phyloP scores from a whole-genome alignment of 2,329 filamentous ascomycete species.

The Colletotrichum sp. region DNA sequence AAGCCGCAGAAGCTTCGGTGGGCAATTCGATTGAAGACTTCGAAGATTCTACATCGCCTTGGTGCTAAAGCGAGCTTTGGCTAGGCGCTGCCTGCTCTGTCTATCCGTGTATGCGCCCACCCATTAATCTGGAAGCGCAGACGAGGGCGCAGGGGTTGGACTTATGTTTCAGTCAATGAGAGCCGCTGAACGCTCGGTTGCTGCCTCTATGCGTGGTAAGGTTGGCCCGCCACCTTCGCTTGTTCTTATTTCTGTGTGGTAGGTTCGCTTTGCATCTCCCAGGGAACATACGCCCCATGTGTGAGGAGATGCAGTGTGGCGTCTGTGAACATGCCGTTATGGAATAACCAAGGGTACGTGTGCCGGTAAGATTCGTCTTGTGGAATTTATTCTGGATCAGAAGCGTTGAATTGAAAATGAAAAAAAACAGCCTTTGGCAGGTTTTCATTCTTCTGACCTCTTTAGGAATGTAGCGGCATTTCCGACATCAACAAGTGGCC shows the following conservation, averaged over 20 bases:
- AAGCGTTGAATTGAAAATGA: background rate
- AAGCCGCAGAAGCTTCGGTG: background rate
- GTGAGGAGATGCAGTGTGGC: background rate
- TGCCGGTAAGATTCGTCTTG: background rate
- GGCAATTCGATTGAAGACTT: background rate
- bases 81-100: background rate
- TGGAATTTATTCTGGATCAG: background rate
- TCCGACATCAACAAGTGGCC: background rate
- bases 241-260: background rate
- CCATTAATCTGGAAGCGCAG: background rate
- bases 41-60: fast-evolving
- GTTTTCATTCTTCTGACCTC: background rate
- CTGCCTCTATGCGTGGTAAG: background rate
- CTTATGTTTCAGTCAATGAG: background rate
- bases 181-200: background rate
- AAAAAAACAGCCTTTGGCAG: background rate
- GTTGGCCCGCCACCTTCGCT: background rate
- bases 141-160: background rate
- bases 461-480: background rate
- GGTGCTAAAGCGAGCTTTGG: background rate
- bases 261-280: background rate
- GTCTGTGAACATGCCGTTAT: background rate
- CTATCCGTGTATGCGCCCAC: background rate
- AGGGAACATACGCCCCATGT: background rate
- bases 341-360: background rate